These are phyloP conservation scores for Aspergillus caelatus DNA, from an alignment of 2,329 filamentous ascomycete genomes.

Conservation along the genomic window DNA sequence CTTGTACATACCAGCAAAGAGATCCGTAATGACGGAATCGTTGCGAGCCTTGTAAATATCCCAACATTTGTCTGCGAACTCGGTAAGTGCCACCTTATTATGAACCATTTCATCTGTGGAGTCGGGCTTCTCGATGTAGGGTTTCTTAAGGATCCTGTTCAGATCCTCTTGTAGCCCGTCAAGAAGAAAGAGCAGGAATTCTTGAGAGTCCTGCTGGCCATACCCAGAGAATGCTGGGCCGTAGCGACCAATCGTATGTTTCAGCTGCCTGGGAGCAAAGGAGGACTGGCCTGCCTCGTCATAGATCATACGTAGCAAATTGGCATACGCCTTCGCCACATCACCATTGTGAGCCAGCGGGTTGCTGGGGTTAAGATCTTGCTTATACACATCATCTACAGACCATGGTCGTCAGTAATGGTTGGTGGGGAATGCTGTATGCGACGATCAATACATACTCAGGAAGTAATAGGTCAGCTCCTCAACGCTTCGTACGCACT, in stretches of 20 bases:
- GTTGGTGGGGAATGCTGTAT: not conserved
- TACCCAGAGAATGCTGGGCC: slow-evolving; percentile 89
- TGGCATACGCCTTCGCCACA: slow-evolving; percentile 82
- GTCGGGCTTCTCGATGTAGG: slow-evolving; percentile 96
- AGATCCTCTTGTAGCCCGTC: slow-evolving; percentile 95
- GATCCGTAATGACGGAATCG: slow-evolving; percentile 90
- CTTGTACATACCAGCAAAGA: slow-evolving; percentile 98
- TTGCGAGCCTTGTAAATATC: slow-evolving; percentile 90
- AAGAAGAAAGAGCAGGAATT: slow-evolving; percentile 91
- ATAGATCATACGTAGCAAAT: slow-evolving; percentile 77
- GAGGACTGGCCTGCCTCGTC: slow-evolving; percentile 66
- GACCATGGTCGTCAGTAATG: slow-evolving; percentile 5
- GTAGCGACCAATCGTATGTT: slow-evolving; percentile 76
- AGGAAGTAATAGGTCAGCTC: slow-evolving; percentile 93
- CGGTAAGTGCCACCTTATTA: slow-evolving; percentile 75
- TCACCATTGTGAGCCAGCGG: slow-evolving; percentile 82
- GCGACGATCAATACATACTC: slow-evolving; percentile 32
- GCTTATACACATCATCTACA: slow-evolving; percentile 66
- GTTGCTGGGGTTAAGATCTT: slow-evolving; percentile 83
- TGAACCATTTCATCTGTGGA: slow-evolving; percentile 95
- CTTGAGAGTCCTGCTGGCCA: slow-evolving; percentile 95
- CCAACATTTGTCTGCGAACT: slow-evolving; percentile 87
- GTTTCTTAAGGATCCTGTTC: slow-evolving; percentile 91
- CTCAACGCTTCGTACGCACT: slow-evolving; percentile 91
- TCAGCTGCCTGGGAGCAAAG: slow-evolving; percentile 79